Evolutionary conservation across 2,329 filamentous ascomycete genomes (phyloP), one percentile per base, ranked within the genome.

Genomic region (Leptographium procerum): DNA sequence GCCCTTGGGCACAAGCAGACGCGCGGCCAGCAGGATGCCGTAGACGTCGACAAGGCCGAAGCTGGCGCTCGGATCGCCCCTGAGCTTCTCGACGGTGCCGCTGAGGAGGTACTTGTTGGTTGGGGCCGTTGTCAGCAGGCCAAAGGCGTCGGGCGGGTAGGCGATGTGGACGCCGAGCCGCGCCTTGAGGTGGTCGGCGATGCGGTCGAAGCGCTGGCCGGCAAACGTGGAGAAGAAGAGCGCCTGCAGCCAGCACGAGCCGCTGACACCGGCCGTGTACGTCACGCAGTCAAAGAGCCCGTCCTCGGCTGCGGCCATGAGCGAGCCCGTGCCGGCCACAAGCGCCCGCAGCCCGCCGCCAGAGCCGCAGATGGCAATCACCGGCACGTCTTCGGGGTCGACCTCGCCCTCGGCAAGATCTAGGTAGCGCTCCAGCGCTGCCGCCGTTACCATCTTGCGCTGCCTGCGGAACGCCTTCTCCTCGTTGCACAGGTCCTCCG

Each of bases 1-100:
- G 40, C 91, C 90, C 64, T 86, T 88, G 0, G 91, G 92, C 0
- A 99, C 88, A 29, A 99, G 77, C 19, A 96, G 79, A 61, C 94
- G 81, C 6, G 90, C 89, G 9, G 89, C 89, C 8, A 99, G 77
- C 14, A 97, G 75, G 11, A 96, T 76, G 1, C 94, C 94, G 67
- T 97, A 99, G 14, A 95, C 79, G 69, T 99, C 94, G 19, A 99
- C 94, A 24, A 99, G 77, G 0, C 94, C 92, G 70, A 96, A 91
- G 60, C 89, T 83, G 0, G 91, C 87, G 16, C 85, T 77, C 0
- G 86, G 83, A 60, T 91, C 88, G 6, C 91, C 92, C 68, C 87
- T 90, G 33, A 95, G 77, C 71, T 96, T 96, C 70, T 99, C 94
- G 0, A 99, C 88, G 56, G 96, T 75, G 1, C 94, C 91, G 63